phyloP scores from a whole-genome alignment of 2,329 filamentous ascomycete species.

The Aspergillus persii region DNA sequence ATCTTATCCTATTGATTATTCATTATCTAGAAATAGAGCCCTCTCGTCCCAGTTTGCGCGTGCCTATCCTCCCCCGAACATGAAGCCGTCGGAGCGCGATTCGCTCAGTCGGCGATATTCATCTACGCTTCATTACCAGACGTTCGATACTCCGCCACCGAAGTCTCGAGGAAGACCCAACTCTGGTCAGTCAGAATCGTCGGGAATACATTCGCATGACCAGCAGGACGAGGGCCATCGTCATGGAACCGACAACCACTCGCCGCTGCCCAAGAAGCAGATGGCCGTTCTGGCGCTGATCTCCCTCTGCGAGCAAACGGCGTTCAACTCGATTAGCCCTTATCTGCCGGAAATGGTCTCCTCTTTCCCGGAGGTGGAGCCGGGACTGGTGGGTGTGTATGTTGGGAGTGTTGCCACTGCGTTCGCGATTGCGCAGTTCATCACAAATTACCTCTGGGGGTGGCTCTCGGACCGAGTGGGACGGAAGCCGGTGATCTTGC shows the following conservation, averaged over 20 bases:
- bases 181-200: slow-evolving; percentile 42
- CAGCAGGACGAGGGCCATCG: slow-evolving; percentile 23
- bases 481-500: slow-evolving; percentile 76
- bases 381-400: slow-evolving; percentile 73
- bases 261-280: slow-evolving; percentile 79
- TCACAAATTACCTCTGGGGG: slow-evolving; percentile 90
- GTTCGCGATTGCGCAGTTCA: slow-evolving; percentile 88
- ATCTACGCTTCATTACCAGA: slow-evolving; percentile 48
- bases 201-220: slow-evolving; percentile 29
- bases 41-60: not conserved
- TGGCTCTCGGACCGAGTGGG: slow-evolving; percentile 77
- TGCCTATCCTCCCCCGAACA: slow-evolving; percentile 8
- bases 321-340: slow-evolving; percentile 91
- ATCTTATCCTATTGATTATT: not conserved
- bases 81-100: slow-evolving; percentile 29
- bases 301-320: slow-evolving; percentile 90
- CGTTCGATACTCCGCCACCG: slow-evolving; percentile 48
- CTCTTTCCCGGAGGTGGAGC: slow-evolving; percentile 75
- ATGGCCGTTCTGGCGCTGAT: slow-evolving; percentile 82
- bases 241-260: slow-evolving; percentile 38
- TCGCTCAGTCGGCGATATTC: slow-evolving; percentile 40
- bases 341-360: slow-evolving; percentile 92
- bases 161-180: slow-evolving; percentile 46
- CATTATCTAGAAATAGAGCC: not conserved
- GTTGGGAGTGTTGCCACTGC: slow-evolving; percentile 86